Evolutionary conservation across 2,329 filamentous ascomycete species (phyloP).

Genomic region (Pseudomassariella vexata): DNA sequence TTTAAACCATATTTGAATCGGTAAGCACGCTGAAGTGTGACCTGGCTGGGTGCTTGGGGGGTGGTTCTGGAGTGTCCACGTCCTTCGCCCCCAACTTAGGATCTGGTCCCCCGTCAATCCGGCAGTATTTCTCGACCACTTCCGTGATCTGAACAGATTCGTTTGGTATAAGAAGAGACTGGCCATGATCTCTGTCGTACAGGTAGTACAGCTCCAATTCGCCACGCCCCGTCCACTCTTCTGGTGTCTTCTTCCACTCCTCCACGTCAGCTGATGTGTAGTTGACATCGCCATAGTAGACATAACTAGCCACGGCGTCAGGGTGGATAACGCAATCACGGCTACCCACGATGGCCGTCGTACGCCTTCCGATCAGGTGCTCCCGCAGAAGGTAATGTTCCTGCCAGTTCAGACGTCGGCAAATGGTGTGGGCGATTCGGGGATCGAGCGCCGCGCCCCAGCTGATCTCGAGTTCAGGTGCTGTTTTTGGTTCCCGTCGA

Average conservation of each 20-base stretch:
- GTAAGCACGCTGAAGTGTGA: no score
- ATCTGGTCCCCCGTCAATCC: no score
- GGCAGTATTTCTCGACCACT: conserved; percentile 7
- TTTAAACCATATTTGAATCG: no score
- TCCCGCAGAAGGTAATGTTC: conserved; percentile 10
- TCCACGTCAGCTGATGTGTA: conserved; percentile 5
- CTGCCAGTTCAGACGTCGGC: conserved; percentile 8
- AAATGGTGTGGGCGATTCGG: conserved; percentile 7
- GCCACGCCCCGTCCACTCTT: conserved; percentile 15
- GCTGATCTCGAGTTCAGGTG: conserved; percentile 8
- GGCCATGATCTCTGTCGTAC: conserved; percentile 17
- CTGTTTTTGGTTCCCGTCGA: neutral
- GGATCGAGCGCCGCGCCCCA: conserved; percentile 8
- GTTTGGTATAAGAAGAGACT: conserved; percentile 10
- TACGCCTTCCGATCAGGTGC: conserved; percentile 9
- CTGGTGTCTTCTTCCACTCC: conserved; percentile 1
- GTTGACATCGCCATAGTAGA: conserved; percentile 15
- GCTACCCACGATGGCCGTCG: conserved; percentile 16
- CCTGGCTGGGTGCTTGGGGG: no score
- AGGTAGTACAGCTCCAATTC: conserved; percentile 20
- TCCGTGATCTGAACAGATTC: conserved; percentile 4
- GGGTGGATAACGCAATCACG: conserved; percentile 17
- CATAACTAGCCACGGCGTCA: conserved; percentile 17
- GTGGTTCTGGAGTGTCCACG: no score
- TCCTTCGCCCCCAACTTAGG: no score